Percentiles rank a stretch among this genome's conserved stretches.
Conservation (phyloP, 495 filamentous ascomycete species). For the Aspergillus nidulans region DNA sequence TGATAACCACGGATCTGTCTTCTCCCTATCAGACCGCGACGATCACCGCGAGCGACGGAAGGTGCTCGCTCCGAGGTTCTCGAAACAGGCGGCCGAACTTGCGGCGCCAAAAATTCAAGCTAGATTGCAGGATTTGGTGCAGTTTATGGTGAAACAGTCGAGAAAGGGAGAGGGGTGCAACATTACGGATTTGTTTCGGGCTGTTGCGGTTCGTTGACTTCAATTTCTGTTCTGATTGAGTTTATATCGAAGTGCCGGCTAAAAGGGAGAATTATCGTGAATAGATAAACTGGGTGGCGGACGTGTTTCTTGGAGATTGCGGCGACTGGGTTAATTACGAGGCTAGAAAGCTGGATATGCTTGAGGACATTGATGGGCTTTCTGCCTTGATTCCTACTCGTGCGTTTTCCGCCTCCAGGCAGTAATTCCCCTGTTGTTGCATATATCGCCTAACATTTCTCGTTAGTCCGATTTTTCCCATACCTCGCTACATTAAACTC, state of each 20-base stretch:
- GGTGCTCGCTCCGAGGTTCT: not conserved
- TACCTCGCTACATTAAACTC: not conserved
- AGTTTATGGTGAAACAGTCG: not conserved
- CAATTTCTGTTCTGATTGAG: not conserved
- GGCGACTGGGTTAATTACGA: not conserved
- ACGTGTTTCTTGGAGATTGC: not conserved
- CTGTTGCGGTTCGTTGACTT: not conserved
- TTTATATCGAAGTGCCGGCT: too few species aligned
- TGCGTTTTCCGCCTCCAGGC: not conserved
- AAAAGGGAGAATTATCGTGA: too few species aligned
- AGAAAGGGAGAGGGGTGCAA: not conserved
- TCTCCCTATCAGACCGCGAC: not conserved
- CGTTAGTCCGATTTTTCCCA: not conserved
- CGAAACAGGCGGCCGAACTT: not conserved
- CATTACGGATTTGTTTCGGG: not conserved
- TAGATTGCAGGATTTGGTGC: not conserved
- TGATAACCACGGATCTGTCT: not conserved
- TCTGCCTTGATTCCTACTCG: not conserved
- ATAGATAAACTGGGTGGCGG: not conserved
- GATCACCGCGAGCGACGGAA: not conserved
- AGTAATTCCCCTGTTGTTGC: too few species aligned
- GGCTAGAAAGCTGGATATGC: not conserved
- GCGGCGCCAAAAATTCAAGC: not conserved
- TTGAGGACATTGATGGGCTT: not conserved
- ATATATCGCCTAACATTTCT: too few species aligned